These are phyloP conservation scores for Diaporthe citriasiana DNA, from an alignment of 2,329 filamentous ascomycete species.

Conservation along the genomic window DNA sequence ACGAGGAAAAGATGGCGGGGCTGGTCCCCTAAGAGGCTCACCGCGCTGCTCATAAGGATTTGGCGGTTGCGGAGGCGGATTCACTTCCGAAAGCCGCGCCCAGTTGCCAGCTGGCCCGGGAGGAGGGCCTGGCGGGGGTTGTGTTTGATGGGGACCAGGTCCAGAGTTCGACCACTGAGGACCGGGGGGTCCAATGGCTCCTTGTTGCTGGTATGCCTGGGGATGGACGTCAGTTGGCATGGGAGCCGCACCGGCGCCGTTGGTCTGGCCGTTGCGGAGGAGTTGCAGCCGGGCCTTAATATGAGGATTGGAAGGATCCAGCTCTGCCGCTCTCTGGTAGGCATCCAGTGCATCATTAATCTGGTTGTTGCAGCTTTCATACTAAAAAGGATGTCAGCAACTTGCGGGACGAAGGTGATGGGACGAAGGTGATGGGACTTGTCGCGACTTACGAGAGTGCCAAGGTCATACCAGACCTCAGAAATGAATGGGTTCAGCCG, in stretches of 20 bases:
- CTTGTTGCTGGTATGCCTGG: constrained; percentile 88
- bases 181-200: constrained; percentile 85
- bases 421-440: constrained; percentile 43
- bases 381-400: constrained; percentile 64
- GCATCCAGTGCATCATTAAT: constrained; percentile 96
- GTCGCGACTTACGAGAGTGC: constrained; percentile 82
- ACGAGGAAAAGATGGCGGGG: constrained; percentile 73
- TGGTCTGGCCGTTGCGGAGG: constrained; percentile 83
- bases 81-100: constrained; percentile 83
- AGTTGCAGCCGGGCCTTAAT: constrained; percentile 96
- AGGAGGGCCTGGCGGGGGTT: constrained; percentile 57
- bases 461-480: constrained; percentile 98
- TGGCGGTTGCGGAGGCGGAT: constrained; percentile 78
- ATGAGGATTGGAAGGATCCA: constrained; percentile 93
- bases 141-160: constrained; percentile 69
- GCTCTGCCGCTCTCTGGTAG: constrained; percentile 92
- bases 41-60: constrained; percentile 85
- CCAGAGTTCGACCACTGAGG: constrained; percentile 91
- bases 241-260: constrained; percentile 82
- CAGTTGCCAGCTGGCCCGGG: constrained; percentile 71
- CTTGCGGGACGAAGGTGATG: constrained; percentile 43
- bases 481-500: constrained; percentile 98
- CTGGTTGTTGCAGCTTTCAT: constrained; percentile 99
- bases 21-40: constrained; percentile 78
- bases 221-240: constrained; percentile 96